These are phyloP conservation scores for Neonectria hederae DNA, from an alignment of 2,329 filamentous ascomycete genomes.

Conservation along the genomic window DNA sequence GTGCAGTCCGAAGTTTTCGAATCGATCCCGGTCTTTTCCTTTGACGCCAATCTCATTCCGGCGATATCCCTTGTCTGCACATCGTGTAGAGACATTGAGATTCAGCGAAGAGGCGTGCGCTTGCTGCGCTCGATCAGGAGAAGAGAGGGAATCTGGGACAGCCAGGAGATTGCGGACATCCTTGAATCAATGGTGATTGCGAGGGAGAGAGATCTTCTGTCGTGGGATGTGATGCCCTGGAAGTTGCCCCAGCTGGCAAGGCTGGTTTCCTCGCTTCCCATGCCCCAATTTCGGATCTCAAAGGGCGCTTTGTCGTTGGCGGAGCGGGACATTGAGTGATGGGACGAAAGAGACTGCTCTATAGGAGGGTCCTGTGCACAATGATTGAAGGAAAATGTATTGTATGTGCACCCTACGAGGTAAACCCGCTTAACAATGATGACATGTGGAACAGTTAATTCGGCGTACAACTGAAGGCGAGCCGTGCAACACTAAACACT, in stretches of 20 bases:
- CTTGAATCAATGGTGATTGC: slow-evolving; percentile 27
- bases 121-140: slow-evolving; percentile 25
- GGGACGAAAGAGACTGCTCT: slow-evolving; percentile 1
- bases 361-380: not conserved
- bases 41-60: slow-evolving; percentile 26
- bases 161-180: slow-evolving; percentile 31
- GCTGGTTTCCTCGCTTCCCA: slow-evolving; percentile 6
- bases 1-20: slow-evolving; percentile 6
- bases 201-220: slow-evolving; percentile 8
- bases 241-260: slow-evolving; percentile 17
- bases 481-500: no score
- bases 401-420: not conserved
- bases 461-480: not conserved
- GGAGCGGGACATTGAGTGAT: slow-evolving; percentile 7
- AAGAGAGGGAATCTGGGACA: slow-evolving; percentile 39
- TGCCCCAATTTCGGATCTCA: not conserved
- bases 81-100: slow-evolving; percentile 14
- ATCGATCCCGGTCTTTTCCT: slow-evolving; percentile 24
- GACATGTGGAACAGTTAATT: not conserved
- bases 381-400: not conserved
- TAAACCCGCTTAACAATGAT: not conserved
- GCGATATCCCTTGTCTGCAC: slow-evolving; percentile 28
- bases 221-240: slow-evolving; percentile 18
- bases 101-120: slow-evolving; percentile 19
- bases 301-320: slow-evolving; percentile 17